These are phyloP conservation scores for Picea glauca DNA, from an alignment of 75 land plant species.

Conservation along the genomic window DNA sequence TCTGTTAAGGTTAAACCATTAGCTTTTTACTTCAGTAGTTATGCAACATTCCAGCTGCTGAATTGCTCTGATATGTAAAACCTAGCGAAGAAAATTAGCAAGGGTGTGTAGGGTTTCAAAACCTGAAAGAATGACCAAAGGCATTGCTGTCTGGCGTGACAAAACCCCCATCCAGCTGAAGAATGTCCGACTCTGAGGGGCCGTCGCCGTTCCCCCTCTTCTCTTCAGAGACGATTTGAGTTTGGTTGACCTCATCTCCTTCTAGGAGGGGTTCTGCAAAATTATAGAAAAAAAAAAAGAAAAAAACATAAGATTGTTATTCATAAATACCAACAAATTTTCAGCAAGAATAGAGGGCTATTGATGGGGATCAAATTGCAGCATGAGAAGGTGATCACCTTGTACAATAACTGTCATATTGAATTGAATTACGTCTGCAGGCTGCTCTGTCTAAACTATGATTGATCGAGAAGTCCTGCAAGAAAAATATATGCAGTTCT, in stretches of 20 bases:
- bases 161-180: conserved; percentile 54
- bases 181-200: background rate
- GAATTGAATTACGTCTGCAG: background rate
- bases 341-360: background rate
- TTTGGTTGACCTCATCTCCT: background rate
- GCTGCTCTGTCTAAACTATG: too few relatives aligned
- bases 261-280: background rate
- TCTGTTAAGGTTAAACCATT: conserved; percentile 17
- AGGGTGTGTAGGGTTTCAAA: background rate
- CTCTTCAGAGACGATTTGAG: too few relatives aligned
- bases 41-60: too few relatives aligned
- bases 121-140: conserved; percentile 69
- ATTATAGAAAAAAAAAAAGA: background rate
- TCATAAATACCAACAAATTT: background rate
- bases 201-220: too few relatives aligned
- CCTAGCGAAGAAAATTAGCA: background rate
- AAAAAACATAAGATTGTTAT: background rate
- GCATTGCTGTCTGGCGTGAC: conserved; percentile 51
- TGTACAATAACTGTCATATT: background rate
- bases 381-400: background rate
- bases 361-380: background rate
- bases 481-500: too few relatives aligned
- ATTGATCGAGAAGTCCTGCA: too few relatives aligned
- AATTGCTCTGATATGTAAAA: too few relatives aligned
- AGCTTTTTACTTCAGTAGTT: too few relatives aligned